Evolutionary conservation across 2,329 filamentous ascomycete genomes (phyloP), one percentile per base, ranked within the genome.

Genomic region (Penicillium olsonii): DNA sequence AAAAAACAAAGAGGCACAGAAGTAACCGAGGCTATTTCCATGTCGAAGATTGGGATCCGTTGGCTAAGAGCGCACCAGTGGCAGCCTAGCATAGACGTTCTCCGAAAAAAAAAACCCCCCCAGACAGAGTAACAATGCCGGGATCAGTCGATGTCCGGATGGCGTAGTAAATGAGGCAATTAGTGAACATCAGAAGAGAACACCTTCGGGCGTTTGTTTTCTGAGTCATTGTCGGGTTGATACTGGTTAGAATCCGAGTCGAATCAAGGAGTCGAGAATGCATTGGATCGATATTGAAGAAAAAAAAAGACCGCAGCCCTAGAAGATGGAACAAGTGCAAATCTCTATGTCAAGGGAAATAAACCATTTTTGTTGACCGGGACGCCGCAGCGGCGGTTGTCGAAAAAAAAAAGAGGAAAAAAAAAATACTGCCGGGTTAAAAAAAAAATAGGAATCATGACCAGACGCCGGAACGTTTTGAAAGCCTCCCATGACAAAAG

Each of bases 391-490:
- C 60, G 63, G 59, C 60, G 63, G 62, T 60, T 54, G 62, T 64
- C 56, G 59, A 64, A 54, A 60, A 44, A 50, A 38, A 47, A 50
- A 41, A 64, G n/a, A n/a, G n/a, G n/a, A n/a, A n/a, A n/a, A n/a
- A 50, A 38, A 47, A 50, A 41, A 64, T 59, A 63, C 57, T 64
- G 62, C 63, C 62, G 60, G 60, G 58, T 31, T 31, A 31, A 31
- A 31, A 14, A 31, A 34, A 15, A 59, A 63, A 66, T 15, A 59
- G 62, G 65, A 64, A 63, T 53, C 60, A 68, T 63, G 62, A 49
- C 65, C 59, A 61, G 64, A 70, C 67, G 68, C 67, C 67, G 50
- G 59, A 61, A 63, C 61, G 55, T 66, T 68, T 68, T 65, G 45
- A 40, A 50, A 60, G 56, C 59, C 58, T 56, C 62, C 64, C 60